Evolutionary conservation across 1,284 basidiomycete species (phyloP).

Genomic region (Tilletiaria anomala): DNA sequence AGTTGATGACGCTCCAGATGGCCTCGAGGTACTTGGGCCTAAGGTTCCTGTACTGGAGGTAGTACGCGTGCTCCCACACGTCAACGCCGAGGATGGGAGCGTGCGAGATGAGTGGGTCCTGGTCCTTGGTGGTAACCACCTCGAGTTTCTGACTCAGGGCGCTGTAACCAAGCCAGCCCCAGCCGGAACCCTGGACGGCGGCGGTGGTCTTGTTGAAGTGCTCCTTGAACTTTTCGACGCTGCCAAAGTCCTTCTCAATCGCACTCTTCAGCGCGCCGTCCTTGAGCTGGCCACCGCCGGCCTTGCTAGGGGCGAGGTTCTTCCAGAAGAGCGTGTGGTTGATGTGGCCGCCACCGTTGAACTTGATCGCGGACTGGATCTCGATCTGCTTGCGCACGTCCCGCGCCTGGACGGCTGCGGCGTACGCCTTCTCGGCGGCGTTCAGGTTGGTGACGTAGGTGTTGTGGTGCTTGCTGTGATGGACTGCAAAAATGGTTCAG

Average conservation of each 20-base stretch:
- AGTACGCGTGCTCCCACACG: conserved; percentile 73
- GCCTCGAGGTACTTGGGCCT: conserved; percentile 3
- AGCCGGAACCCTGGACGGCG: conserved; percentile 88
- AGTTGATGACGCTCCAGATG: conserved; percentile 4
- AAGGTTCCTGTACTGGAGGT: conserved; percentile 35
- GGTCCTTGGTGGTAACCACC: conserved; percentile 71
- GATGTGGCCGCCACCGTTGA: conserved; percentile 64
- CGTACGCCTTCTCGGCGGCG: conserved; percentile 71
- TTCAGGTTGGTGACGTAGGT: conserved; percentile 34
- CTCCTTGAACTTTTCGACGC: conserved; percentile 60
- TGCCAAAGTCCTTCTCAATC: conserved; percentile 70
- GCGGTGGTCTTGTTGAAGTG: conserved; percentile 76
- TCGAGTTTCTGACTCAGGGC: conserved; percentile 54
- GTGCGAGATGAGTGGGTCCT: conserved; percentile 80
- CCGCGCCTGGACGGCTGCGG: conserved; percentile 48
- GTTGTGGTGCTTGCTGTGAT: conserved; percentile 36
- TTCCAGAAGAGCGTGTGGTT: conserved; percentile 96
- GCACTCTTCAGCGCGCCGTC: conserved; percentile 60
- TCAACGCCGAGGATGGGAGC: conserved; percentile 87
- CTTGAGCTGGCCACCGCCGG: conserved; percentile 50
- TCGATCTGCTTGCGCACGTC: conserved; percentile 67
- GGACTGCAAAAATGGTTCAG: background rate
- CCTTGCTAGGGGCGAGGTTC: conserved; percentile 48
- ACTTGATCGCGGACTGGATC: conserved; percentile 71
- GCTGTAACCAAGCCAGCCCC: conserved; percentile 67